These are phyloP conservation scores for Amphirosellinia nigrospora DNA, from an alignment of 495 filamentous ascomycete species.

Conservation along the genomic window DNA sequence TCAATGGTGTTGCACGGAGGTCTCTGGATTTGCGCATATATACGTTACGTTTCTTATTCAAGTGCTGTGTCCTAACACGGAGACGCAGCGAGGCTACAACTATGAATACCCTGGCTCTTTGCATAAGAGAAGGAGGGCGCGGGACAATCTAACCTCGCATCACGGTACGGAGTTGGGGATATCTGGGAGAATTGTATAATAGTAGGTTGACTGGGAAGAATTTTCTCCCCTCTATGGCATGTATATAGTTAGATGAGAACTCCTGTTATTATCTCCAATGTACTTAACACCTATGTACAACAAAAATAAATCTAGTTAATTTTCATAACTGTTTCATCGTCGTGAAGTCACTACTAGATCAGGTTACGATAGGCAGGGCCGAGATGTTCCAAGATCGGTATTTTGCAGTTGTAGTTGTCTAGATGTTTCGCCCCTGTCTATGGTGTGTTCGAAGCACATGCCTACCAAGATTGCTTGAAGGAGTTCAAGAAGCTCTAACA, in stretches of 20 bases:
- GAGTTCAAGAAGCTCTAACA: no score
- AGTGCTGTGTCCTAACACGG: background rate
- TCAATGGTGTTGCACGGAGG: background rate
- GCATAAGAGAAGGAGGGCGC: background rate
- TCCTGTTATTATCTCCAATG: background rate
- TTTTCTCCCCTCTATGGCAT: slow-evolving; percentile 13
- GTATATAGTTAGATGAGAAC: background rate
- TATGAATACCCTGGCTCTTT: slow-evolving; percentile 4
- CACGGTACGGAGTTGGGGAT: background rate
- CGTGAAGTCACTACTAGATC: background rate
- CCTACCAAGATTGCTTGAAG: no score
- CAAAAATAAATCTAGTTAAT: background rate
- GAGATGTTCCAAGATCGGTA: background rate
- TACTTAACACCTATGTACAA: slow-evolving; percentile 3
- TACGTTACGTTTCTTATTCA: background rate
- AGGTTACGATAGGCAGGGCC: background rate
- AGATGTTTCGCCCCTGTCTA: no score
- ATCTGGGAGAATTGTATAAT: background rate
- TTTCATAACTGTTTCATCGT: background rate
- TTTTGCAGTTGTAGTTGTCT: no score
- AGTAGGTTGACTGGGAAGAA: background rate
- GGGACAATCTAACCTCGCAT: background rate
- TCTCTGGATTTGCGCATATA: background rate
- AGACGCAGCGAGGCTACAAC: background rate
- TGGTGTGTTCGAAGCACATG: no score